Base-by-base conservation (phyloP, 2,329 filamentous ascomycete genomes). In the Calonectria pseudoturangicola region DNA sequence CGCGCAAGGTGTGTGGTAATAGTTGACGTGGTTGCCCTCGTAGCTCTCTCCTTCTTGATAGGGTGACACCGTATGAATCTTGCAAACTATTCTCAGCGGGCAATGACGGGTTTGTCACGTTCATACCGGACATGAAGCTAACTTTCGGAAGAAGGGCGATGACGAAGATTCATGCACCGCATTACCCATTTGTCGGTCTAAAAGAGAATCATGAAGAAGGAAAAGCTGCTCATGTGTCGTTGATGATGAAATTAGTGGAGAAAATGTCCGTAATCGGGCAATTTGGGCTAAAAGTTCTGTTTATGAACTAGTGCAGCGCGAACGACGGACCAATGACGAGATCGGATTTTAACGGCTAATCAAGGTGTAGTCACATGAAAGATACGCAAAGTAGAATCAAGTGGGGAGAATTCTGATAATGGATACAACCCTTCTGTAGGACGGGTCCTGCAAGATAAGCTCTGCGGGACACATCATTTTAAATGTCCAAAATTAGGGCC, bases 251-350 rank as follows among this genome's bases (percentile, higher is more conserved):
- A 5, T 18, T 54, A n/a, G 65, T 56, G 65, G 50, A 27, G 65
- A 58, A 47, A n/a, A 30, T 41, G 39, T 66, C 63, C 65, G 48
- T 56, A 41, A 54, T 54, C 47, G 45, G 64, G n/a, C 41, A 51
- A 66, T 28, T 28, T 12, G 33, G 65, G 65, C 65, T 67, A 56
- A 58, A 39, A 58, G 65, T 15, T 47, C 65, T 56, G 5, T 67
- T 67, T 67, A 33, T 25, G 65, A 47, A 33, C 65, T 67, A 67
- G 65, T 21, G 65, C 39, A 33, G 18, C 18, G 12, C 2, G 2
- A 25, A n/a, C 12, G 25, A 3, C 39, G 50, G 13, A 21, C 50
- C 50, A 58, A 58, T 67, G 39, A n/a, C 12, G 18, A 28, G 25
- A 47, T 47, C 16, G 47, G 25, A 21, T 28, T 63, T 4, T 36